Conservation (phyloP, 2,329 filamentous ascomycete species). For the Colletotrichum sp. region DNA sequence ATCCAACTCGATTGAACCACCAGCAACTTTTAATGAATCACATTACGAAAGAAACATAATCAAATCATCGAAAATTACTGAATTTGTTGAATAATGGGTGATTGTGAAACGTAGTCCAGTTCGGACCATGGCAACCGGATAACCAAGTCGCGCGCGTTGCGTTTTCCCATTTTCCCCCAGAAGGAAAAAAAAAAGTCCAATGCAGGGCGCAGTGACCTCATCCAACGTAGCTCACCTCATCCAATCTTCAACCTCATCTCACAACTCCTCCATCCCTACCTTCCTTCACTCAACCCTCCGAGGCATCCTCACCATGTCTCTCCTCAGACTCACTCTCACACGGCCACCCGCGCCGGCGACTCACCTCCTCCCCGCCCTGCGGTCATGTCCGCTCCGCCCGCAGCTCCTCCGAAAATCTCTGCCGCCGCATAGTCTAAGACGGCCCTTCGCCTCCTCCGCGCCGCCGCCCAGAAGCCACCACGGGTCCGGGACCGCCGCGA, state of each 20-base stretch:
- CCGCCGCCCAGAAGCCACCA: background rate
- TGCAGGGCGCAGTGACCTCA: constrained; percentile 13
- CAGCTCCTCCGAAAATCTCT: constrained; percentile 10
- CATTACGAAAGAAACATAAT: background rate
- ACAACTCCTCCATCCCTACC: background rate
- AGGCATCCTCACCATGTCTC: background rate
- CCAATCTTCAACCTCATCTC: background rate
- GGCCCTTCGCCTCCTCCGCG: constrained; percentile 17
- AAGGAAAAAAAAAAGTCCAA: background rate
- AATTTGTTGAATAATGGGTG: background rate
- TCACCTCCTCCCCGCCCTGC: background rate
- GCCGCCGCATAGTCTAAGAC: background rate
- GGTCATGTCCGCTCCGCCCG: constrained; percentile 2
- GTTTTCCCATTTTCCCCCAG: background rate
- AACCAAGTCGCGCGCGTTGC: background rate
- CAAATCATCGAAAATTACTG: background rate
- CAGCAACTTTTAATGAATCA: background rate
- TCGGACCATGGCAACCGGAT: background rate
- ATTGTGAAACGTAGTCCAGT: background rate
- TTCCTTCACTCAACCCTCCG: background rate
- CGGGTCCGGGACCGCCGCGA: background rate
- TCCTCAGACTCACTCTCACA: background rate
- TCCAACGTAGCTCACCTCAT: constrained; percentile 2
- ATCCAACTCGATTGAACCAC: background rate
- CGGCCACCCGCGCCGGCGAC: background rate